Conservation (phyloP, 495 filamentous ascomycete species). For the Tuber umbilicatum region DNA sequence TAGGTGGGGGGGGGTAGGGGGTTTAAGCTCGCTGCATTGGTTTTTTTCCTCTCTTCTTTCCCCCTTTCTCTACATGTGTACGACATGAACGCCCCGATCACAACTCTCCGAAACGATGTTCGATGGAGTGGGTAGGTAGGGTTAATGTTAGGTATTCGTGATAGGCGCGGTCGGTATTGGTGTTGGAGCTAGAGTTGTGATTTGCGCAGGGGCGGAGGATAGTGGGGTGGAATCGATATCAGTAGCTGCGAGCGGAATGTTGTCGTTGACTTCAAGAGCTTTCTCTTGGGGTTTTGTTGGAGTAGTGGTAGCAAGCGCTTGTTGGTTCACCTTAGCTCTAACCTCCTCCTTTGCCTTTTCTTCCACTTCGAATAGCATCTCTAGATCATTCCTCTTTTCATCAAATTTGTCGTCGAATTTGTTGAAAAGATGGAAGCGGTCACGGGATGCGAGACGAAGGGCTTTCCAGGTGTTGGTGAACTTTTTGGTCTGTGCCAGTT, state of each 20-base stretch:
- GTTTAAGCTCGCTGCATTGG: not conserved
- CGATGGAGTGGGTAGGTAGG: not conserved
- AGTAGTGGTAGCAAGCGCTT: constrained; percentile 4
- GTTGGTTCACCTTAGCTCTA: constrained; percentile 32
- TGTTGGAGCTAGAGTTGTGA: not conserved
- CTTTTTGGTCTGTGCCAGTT: constrained; percentile 59
- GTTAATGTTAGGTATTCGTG: not conserved
- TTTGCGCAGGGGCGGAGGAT: not conserved
- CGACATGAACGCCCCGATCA: not conserved
- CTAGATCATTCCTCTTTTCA: constrained; percentile 39
- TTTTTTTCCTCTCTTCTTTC: not conserved
- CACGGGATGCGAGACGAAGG: constrained; percentile 66
- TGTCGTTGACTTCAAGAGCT: constrained; percentile 23
- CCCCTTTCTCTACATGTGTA: not conserved
- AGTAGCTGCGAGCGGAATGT: constrained; percentile 15
- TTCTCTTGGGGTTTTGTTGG: constrained; percentile 18
- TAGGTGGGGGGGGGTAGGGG: not conserved
- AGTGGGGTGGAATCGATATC: not conserved
- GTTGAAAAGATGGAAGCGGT: constrained; percentile 69
- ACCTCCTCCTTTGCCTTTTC: constrained; percentile 37
- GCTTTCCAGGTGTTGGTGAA: constrained; percentile 84
- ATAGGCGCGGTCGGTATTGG: not conserved
- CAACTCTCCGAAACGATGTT: not conserved
- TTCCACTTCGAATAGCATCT: constrained; percentile 41
- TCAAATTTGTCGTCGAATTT: constrained; percentile 61